phyloP scores from a whole-genome alignment of 257 asterid species.

The Ophiorrhiza pumila region DNA sequence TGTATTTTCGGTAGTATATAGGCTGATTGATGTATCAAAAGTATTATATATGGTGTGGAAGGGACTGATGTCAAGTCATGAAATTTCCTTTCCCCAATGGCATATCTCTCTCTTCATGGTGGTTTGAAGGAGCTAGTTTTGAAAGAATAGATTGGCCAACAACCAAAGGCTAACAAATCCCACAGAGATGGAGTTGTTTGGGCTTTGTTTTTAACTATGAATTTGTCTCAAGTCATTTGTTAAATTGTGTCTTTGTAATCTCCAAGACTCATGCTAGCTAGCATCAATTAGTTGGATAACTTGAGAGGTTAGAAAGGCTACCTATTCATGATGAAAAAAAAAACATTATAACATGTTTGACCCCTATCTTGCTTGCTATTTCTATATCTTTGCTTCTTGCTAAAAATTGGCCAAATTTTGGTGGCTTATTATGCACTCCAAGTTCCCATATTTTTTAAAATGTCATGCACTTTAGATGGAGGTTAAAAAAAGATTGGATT shows the following conservation, averaged over 20 bases:
- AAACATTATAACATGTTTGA: not conserved
- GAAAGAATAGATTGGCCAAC: conserved; percentile 58
- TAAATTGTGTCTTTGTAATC: conserved; percentile 20
- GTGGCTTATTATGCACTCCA: conserved; percentile 37
- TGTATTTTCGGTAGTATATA: too few species aligned
- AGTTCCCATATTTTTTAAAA: not conserved
- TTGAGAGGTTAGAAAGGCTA: conserved; percentile 13
- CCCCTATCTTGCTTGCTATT: conserved; percentile 28
- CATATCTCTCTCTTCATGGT: conserved; percentile 8
- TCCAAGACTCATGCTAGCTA: conserved; percentile 10
- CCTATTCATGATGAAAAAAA: conserved; percentile 17
- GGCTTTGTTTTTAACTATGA: conserved; percentile 27
- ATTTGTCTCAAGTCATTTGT: conserved; percentile 23
- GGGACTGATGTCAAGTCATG: too few species aligned
- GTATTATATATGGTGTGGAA: too few species aligned
- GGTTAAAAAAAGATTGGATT: conserved; percentile 4
- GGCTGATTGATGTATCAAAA: too few species aligned
- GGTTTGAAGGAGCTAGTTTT: conserved; percentile 25
- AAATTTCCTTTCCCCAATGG: conserved; percentile 2
- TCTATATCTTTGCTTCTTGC: conserved; percentile 32
- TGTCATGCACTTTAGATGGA: not conserved
- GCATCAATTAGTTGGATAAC: conserved; percentile 28
- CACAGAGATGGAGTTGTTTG: conserved; percentile 33
- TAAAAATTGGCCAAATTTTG: conserved; percentile 17
- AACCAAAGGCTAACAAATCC: conserved; percentile 37